Evolutionary conservation across 225 moss, liverwort and hornwort species (phyloP).

Genomic region (Climacium dendroides): DNA sequence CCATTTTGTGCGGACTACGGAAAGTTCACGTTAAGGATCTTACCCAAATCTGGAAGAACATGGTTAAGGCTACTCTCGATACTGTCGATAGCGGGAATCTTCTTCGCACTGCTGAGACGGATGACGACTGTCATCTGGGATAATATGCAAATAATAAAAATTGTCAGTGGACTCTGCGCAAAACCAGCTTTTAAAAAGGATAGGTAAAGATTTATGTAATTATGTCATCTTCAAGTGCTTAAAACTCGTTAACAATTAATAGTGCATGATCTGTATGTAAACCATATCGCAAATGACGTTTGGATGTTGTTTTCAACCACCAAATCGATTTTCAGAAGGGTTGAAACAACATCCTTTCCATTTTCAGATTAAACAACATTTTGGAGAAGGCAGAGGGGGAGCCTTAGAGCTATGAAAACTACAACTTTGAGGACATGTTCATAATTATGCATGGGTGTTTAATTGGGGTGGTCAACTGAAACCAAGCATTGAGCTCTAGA

Average conservation of each 20-base stretch:
- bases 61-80: not conserved
- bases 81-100: not conserved
- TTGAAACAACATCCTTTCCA: not conserved
- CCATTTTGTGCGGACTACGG: too few species aligned
- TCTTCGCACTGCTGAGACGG: not conserved
- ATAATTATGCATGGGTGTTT: too few species aligned
- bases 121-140: not conserved
- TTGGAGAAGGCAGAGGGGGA: not conserved
- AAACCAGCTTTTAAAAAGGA: not conserved
- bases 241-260: not conserved
- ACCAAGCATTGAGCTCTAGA: too few species aligned
- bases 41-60: not conserved
- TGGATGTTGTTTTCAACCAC: not conserved
- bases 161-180: not conserved
- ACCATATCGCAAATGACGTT: not conserved
- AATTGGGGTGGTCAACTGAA: too few species aligned
- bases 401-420: too few species aligned
- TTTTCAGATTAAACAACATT: not conserved
- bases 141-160: not conserved
- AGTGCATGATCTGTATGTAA: not conserved
- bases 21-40: not conserved
- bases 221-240: not conserved
- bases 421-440: too few species aligned
- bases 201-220: not conserved
- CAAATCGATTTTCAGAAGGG: not conserved